Base-by-base conservation (phyloP, 75 land plant species). In the Picea glauca region DNA sequence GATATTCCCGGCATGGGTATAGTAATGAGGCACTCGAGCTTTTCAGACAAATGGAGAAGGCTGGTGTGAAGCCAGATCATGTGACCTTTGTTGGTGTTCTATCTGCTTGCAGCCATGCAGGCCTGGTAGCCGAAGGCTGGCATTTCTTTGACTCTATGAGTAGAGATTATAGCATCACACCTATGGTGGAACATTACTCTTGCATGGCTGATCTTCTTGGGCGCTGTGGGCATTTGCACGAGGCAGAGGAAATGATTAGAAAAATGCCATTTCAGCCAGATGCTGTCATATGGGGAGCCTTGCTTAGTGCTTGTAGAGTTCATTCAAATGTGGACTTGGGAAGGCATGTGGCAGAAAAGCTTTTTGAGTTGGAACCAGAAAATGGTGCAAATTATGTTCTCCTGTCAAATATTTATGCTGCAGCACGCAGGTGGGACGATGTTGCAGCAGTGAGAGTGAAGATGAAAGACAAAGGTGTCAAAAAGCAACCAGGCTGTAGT, bases 1-100 rank as follows among this genome's bases (percentile, higher is more conserved):
- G 82, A 12, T 76, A 81, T 76, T 54, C 82, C 26, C 80, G 76
- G 54, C 82, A 81, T 40, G 80, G 82, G 50, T 13, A 81, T 43
- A 61, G 81, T 23, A 60, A 76, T 21, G 62, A 75, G 77, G 56
- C 56, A 50, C 56, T 50, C 1, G 56, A 50, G 56, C 56, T 50
- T 50, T 50, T 50, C 56, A 9, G 56, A 8, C 56, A 50, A 50
- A 50, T 50, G 56, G 56, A 50, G 56, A 9, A 9, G 56, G 56
- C 56, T 9, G 56, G 56, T 12, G 56, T 50, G 56, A 50, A 9
- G 11, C 56, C 56, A 50, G 56, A 50, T 50, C 56, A 65, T 9
- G 56, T 50, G 56, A 50, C 56, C 1, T 50, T 50, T 50, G 56
- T 50, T 50, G 56, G 56, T 50, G 56, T 50, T 50, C 12, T 50